Base-by-base conservation (phyloP, 768 basidiomycete species). In the Neoboletus subvelutipes region DNA sequence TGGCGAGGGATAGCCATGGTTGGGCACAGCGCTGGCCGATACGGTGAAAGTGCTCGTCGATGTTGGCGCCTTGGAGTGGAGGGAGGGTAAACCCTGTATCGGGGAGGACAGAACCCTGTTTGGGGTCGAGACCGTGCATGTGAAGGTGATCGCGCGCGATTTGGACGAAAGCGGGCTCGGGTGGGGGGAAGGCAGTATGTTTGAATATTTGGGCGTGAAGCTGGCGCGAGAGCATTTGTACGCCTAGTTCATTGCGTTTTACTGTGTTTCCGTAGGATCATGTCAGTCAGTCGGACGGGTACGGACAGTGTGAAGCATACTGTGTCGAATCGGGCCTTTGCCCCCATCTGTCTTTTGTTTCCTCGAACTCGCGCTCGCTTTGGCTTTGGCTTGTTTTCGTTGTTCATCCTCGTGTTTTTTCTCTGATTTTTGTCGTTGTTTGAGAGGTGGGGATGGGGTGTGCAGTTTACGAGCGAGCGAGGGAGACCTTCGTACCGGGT, bases 1-100 rank as follows among this genome's bases (percentile, higher is more conserved):
- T 77, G 5, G 92, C 84, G 53, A 94, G 77, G 6, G 79, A 69
- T 12, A 92, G 77, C 83, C 91, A 94, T 3, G 94, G 94, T 66
- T 90, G 80, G 9, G 92, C 83, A 1, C 81, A 78, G 24, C 78
- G 74, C 2, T 73, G 59, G 18, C 94, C 96, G 40, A 99, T 82
- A 47, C 81, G 79, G 63, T 92, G 80, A 73, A 98, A 98, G 71
- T 99, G 97, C 64, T 95, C 86, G 55, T 90, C 83, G 55, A 98
- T 83, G 58, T 86, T 86, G 10, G 74, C 60, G 10, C 95, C 96
- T 73, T 92, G 89, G 3, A 99, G 77, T 1, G 82, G 81, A 2
- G 96, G 97, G 6, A 98, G 82, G 15, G 87, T 84, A 70, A 98
- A 94, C 4, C 78, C 73, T 20, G 83, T 85, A 61, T 93, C 83